Percentiles rank a stretch among this genome's conserved stretches.
Conservation (phyloP, 257 asterid species). For the Perilla frutescens region DNA sequence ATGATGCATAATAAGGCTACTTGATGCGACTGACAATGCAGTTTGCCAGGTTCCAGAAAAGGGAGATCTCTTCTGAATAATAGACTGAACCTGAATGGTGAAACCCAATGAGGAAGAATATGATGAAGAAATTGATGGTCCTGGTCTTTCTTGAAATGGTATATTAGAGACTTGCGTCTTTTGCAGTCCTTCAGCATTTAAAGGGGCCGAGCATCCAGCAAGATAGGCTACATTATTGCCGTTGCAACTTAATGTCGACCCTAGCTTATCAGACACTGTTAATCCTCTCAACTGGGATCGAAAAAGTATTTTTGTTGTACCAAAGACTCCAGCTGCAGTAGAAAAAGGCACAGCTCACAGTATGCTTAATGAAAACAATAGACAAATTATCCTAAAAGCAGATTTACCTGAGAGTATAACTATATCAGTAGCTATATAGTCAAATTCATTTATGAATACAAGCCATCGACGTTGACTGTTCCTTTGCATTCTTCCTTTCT, state of each 20-base stretch:
- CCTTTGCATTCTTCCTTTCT: constrained; percentile 23
- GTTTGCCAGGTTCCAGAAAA: not conserved
- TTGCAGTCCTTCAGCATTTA: constrained; percentile 51
- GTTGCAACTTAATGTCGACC: constrained; percentile 61
- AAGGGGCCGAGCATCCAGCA: constrained; percentile 51
- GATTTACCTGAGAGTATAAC: constrained; percentile 60
- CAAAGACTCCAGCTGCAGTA: constrained; percentile 65
- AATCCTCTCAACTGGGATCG: constrained; percentile 60
- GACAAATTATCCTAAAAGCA: too few species aligned
- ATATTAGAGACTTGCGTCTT: constrained; percentile 38
- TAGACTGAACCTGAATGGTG: constrained; percentile 54
- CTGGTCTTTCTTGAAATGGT: constrained; percentile 59
- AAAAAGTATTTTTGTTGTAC: constrained; percentile 59
- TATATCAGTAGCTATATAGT: constrained; percentile 48
- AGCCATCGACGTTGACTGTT: constrained; percentile 43
- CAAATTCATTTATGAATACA: constrained; percentile 52
- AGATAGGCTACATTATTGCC: constrained; percentile 62
- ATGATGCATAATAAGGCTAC: too few species aligned
- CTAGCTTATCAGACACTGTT: constrained; percentile 50
- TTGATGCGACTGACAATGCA: not conserved
- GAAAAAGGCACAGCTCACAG: not conserved
- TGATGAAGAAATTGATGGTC: constrained; percentile 65
- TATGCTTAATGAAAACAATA: not conserved
- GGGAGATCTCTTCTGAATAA: too few species aligned
- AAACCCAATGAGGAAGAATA: constrained; percentile 62